These are phyloP conservation scores for Chloromonas sp. DNA, from an alignment of 163 green algal species.

Conservation along the genomic window DNA sequence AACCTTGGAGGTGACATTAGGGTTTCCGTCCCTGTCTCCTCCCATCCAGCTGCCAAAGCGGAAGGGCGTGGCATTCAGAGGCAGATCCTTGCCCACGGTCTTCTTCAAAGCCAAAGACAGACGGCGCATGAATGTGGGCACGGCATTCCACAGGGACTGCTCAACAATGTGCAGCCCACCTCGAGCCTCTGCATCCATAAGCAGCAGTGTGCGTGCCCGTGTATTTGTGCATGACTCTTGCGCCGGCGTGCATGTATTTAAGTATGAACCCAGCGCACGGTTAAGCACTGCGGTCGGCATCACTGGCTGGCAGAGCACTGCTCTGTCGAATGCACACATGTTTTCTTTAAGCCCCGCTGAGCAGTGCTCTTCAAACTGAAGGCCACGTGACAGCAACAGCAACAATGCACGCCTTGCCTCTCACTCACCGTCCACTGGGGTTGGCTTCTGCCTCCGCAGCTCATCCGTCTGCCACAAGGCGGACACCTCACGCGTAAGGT, in stretches of 20 bases:
- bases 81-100: constrained; percentile 48
- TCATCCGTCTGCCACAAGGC: constrained; percentile 96
- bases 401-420: too few relatives aligned
- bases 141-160: constrained; percentile 80
- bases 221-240: not conserved
- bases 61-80: constrained; percentile 19
- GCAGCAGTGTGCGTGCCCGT: not conserved
- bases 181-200: constrained; percentile 69
- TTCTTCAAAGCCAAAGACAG: constrained; percentile 67
- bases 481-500: constrained; percentile 75
- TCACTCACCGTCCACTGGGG: constrained; percentile 76
- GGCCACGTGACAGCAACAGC: too few relatives aligned
- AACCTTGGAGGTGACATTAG: constrained; percentile 78
- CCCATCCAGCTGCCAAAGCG: constrained; percentile 93
- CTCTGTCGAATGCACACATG: too few relatives aligned
- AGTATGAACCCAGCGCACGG: too few relatives aligned
- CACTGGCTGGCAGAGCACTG: too few relatives aligned
- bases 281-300: too few relatives aligned
- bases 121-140: constrained; percentile 65
- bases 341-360: too few relatives aligned
- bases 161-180: constrained; percentile 90
- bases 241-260: not conserved
- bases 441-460: constrained; percentile 79
- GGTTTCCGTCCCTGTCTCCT: constrained; percentile 92
- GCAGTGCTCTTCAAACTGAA: too few relatives aligned